Evolutionary conservation across 495 filamentous ascomycete species (phyloP).

Genomic region (Penicillium paxilli): DNA sequence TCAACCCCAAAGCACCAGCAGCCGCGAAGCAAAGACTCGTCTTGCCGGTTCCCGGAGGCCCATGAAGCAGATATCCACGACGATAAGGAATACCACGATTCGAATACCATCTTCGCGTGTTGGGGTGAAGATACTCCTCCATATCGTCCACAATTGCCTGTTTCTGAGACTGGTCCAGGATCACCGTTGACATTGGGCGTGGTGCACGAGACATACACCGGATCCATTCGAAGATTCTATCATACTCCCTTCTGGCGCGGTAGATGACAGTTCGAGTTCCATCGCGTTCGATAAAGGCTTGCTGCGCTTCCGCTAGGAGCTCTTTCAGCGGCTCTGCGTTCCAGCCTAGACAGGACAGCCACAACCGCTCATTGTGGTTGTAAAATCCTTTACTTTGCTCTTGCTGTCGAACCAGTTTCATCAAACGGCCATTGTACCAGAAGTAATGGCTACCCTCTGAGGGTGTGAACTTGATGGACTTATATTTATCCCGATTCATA

Average conservation of each 20-base stretch:
- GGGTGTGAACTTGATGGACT: slow-evolving; percentile 60
- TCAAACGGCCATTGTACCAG: slow-evolving; percentile 54
- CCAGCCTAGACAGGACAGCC: slow-evolving; percentile 16
- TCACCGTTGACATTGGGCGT: slow-evolving; percentile 60
- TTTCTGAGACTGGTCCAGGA: slow-evolving; percentile 65
- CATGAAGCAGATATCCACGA: slow-evolving; percentile 62
- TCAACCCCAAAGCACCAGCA: slow-evolving; percentile 58
- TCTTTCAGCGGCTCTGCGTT: slow-evolving; percentile 63
- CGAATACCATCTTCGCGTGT: slow-evolving; percentile 28
- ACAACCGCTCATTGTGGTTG: not conserved
- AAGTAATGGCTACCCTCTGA: slow-evolving; percentile 63
- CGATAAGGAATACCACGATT: slow-evolving; percentile 65
- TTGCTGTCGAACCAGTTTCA: slow-evolving; percentile 21
- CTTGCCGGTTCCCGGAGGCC: slow-evolving; percentile 70
- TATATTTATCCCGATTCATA: slow-evolving; percentile 46
- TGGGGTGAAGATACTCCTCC: slow-evolving; percentile 12
- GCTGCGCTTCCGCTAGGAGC: slow-evolving; percentile 61
- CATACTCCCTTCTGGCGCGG: slow-evolving; percentile 38
- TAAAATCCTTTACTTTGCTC: not conserved
- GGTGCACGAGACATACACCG: slow-evolving; percentile 63
- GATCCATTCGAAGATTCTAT: slow-evolving; percentile 53
- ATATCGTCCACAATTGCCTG: slow-evolving; percentile 11
- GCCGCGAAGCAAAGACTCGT: slow-evolving; percentile 63
- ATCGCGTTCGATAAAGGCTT: slow-evolving; percentile 54
- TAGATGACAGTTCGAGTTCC: slow-evolving; percentile 65